Evolutionary conservation across 768 basidiomycete genomes (phyloP).

Genomic region (Naematelia aurantialba): DNA sequence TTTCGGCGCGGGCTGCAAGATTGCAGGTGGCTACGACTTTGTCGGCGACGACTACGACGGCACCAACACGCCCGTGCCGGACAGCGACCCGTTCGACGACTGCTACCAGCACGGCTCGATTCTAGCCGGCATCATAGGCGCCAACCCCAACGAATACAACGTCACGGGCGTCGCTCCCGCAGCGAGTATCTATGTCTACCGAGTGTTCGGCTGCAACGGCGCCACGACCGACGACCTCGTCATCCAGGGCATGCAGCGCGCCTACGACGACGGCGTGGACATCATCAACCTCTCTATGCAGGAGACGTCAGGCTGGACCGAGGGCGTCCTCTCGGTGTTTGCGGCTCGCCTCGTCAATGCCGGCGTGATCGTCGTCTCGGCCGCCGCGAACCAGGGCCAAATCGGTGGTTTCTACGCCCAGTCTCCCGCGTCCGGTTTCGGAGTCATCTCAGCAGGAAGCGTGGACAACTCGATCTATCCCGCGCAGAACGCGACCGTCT

Average conservation of each 20-base stretch:
- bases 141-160: slow-evolving; percentile 57
- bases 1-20: slow-evolving; percentile 48
- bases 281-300: slow-evolving; percentile 68
- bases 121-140: slow-evolving; percentile 53
- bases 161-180: slow-evolving; percentile 68
- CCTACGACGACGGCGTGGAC: slow-evolving; percentile 57
- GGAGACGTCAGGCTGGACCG: slow-evolving; percentile 62
- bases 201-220: slow-evolving; percentile 63
- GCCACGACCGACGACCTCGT: slow-evolving; percentile 50
- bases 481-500: slow-evolving; percentile 59
- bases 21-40: slow-evolving; percentile 50
- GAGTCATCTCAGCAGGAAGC: slow-evolving; percentile 56
- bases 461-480: slow-evolving; percentile 56
- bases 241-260: slow-evolving; percentile 56
- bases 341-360: slow-evolving; percentile 59
- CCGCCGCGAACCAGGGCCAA: slow-evolving; percentile 61
- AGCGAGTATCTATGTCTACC: slow-evolving; percentile 55
- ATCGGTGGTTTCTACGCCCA: slow-evolving; percentile 63
- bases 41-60: slow-evolving; percentile 46
- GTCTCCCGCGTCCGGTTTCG: slow-evolving; percentile 57
- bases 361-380: slow-evolving; percentile 63
- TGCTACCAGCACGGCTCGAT: slow-evolving; percentile 50
- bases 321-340: slow-evolving; percentile 57
- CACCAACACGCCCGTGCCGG: slow-evolving; percentile 35
- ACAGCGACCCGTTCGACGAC: slow-evolving; percentile 46